These are phyloP conservation scores for Tripterygium wilfordii DNA, from an alignment of 177 flowering plant species.

Conservation along the genomic window DNA sequence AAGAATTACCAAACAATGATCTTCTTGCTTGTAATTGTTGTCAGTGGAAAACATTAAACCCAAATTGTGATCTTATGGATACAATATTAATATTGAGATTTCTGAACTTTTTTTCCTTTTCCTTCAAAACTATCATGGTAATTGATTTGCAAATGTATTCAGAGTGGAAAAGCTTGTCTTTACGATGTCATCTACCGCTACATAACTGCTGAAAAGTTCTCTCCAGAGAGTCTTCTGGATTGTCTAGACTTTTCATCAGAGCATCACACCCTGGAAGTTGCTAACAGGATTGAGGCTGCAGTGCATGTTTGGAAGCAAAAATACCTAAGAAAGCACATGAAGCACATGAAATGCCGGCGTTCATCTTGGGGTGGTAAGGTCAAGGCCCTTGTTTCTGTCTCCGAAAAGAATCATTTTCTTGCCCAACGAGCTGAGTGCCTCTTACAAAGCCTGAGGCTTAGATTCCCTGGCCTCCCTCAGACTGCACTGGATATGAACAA, in stretches of 20 bases:
- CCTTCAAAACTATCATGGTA: too few species aligned
- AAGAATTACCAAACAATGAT: too few species aligned
- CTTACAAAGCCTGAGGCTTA: slow-evolving; percentile 41
- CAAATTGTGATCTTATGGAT: too few species aligned
- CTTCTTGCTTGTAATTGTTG: too few species aligned
- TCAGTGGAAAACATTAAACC: too few species aligned
- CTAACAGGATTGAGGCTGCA: slow-evolving; percentile 59
- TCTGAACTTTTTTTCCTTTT: too few species aligned
- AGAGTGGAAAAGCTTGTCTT: slow-evolving; percentile 61
- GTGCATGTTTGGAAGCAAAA: slow-evolving; percentile 59
- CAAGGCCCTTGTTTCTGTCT: slow-evolving; percentile 45
- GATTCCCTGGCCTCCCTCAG: slow-evolving; percentile 71
- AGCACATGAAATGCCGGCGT: slow-evolving; percentile 29
- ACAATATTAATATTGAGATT: too few species aligned
- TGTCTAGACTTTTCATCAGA: slow-evolving; percentile 63
- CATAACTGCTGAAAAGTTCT: slow-evolving; percentile 51
- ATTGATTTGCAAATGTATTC: too few species aligned
- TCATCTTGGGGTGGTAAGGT: slow-evolving; percentile 65
- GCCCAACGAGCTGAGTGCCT: slow-evolving; percentile 58
- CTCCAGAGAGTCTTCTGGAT: slow-evolving; percentile 60
- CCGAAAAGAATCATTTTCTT: slow-evolving; percentile 39
- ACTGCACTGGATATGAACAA: slow-evolving; percentile 69
- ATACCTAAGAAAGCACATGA: slow-evolving; percentile 26
- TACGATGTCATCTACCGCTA: slow-evolving; percentile 59
- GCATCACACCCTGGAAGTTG: slow-evolving; percentile 54